Conservation (phyloP, 2,329 filamentous ascomycete genomes). For the Pezicula neosporulosa region DNA sequence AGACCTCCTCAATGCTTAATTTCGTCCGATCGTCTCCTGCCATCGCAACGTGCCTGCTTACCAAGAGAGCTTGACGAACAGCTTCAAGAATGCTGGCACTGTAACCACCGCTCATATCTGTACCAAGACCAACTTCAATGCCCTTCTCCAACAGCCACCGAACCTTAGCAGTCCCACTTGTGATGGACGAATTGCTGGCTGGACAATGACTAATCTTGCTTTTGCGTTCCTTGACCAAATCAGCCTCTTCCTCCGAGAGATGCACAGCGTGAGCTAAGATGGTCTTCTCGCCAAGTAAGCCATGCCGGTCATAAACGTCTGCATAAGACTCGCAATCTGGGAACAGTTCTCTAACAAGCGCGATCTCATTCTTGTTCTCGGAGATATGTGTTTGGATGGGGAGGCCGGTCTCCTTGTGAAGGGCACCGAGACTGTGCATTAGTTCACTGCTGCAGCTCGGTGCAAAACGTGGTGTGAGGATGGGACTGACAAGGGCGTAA, state of each 20-base stretch:
- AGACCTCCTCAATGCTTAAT: constrained; percentile 77
- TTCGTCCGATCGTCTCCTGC: constrained; percentile 48
- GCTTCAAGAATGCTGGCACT: constrained; percentile 77
- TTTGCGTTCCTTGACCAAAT: constrained; percentile 55
- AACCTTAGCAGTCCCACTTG: constrained; percentile 74
- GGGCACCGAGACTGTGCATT: constrained; percentile 59
- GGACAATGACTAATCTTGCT: constrained; percentile 83
- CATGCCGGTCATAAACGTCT: constrained; percentile 71
- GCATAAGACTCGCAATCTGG: constrained; percentile 64
- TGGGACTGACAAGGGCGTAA: constrained; percentile 65
- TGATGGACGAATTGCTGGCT: constrained; percentile 78
- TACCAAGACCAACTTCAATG: constrained; percentile 80
- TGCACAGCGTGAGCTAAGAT: constrained; percentile 87
- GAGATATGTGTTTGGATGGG: constrained; percentile 87
- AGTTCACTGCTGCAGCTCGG: constrained; percentile 56
- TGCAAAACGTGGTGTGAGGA: constrained; percentile 74
- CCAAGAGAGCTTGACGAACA: constrained; percentile 76
- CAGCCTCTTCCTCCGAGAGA: constrained; percentile 62
- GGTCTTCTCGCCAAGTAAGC: constrained; percentile 67
- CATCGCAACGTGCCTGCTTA: constrained; percentile 70
- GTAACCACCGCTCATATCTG: constrained; percentile 88
- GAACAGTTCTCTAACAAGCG: constrained; percentile 68
- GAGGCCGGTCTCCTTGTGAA: constrained; percentile 60
- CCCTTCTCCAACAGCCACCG: constrained; percentile 70
- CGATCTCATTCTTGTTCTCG: constrained; percentile 74